Percentiles rank a stretch among this genome's conserved stretches.
Evolutionary conservation across 2,329 filamentous ascomycete species (phyloP).

Genomic region (Coniochaeta ligniaria): DNA sequence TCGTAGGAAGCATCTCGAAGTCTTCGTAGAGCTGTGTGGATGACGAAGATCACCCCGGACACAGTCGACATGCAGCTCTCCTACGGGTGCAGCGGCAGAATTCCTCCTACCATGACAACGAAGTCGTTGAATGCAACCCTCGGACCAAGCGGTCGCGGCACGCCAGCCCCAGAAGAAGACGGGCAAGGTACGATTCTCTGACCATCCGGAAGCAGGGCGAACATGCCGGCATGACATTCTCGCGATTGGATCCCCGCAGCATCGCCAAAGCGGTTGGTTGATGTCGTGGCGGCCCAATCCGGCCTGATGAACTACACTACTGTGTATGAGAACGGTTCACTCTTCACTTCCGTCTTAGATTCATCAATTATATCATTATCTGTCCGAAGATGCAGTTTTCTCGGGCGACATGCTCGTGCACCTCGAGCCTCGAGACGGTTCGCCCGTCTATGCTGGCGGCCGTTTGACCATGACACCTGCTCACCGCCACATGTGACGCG

Average conservation of each 20-base stretch:
- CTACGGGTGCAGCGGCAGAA: background rate
- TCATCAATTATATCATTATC: background rate
- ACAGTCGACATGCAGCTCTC: background rate
- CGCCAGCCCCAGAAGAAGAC: background rate
- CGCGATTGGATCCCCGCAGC: background rate
- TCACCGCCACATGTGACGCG: background rate
- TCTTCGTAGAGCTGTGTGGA: too few relatives aligned
- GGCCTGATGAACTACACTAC: slow-evolving; percentile 2
- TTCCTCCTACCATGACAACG: background rate
- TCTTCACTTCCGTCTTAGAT: background rate
- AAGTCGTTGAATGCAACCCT: background rate
- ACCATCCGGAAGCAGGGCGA: background rate
- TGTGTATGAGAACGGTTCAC: background rate
- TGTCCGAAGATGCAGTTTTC: background rate
- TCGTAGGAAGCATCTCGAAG: too few relatives aligned
- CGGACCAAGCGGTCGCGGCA: background rate
- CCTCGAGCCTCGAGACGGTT: background rate
- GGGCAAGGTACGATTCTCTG: background rate
- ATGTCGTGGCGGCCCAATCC: background rate
- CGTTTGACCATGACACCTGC: background rate
- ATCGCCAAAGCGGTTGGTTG: background rate
- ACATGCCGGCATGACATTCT: background rate
- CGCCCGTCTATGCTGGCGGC: background rate
- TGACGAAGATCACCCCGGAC: background rate
- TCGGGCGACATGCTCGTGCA: background rate